These are phyloP conservation scores for Suhomyces ambrosiae DNA, from an alignment of 1,139 yeast genomes.

Conservation along the genomic window DNA sequence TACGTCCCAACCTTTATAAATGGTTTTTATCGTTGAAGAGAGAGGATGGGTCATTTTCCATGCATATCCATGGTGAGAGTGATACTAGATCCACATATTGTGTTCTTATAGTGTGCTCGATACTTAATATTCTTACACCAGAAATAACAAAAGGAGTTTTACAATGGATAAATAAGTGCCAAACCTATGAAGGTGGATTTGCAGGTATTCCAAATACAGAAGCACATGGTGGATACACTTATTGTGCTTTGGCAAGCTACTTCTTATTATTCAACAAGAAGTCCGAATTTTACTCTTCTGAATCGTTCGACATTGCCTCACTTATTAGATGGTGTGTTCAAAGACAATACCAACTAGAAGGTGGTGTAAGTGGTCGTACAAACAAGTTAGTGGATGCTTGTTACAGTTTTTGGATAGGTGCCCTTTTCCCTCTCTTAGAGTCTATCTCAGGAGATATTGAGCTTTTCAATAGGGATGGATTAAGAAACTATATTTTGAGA, in stretches of 20 bases:
- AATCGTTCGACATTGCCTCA: constrained; percentile 37
- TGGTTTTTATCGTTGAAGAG: constrained; percentile 74
- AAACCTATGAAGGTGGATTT: constrained; percentile 95
- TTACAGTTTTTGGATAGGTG: constrained; percentile 96
- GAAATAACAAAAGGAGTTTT: constrained; percentile 57
- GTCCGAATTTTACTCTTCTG: constrained; percentile 18
- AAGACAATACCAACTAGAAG: constrained; percentile 73
- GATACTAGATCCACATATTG: constrained; percentile 91
- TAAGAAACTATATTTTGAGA: constrained; percentile 66
- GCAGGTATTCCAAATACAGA: constrained; percentile 81
- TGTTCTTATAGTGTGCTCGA: constrained; percentile 71
- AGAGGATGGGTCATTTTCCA: constrained; percentile 69
- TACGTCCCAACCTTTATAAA: constrained; percentile 43
- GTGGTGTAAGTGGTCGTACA: constrained; percentile 87
- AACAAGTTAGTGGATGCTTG: constrained; percentile 96
- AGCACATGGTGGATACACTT: constrained; percentile 97
- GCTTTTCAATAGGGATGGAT: constrained; percentile 54
- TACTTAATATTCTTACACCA: constrained; percentile 64
- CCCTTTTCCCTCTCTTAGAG: constrained; percentile 66
- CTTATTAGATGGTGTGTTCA: constrained; percentile 66
- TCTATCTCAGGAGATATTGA: constrained; percentile 35
- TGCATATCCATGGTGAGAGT: constrained; percentile 79
- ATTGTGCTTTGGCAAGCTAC: constrained; percentile 80
- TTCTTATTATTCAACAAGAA: constrained; percentile 45
- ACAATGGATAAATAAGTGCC: constrained; percentile 71